Base-by-base conservation (phyloP, 208 protist species). In the Wallacemonas sp. region DNA sequence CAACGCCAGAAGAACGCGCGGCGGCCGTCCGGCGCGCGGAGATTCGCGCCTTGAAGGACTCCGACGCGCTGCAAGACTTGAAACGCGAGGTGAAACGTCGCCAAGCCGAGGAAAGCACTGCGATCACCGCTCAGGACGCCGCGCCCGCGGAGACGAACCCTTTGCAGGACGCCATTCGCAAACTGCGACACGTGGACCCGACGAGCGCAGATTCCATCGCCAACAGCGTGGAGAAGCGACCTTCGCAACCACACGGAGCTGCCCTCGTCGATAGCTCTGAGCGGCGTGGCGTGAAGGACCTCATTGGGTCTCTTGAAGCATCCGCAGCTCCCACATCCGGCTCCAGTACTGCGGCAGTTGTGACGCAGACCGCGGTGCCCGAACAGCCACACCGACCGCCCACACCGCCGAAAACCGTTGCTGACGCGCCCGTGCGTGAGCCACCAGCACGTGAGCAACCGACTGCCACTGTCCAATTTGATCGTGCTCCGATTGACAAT, bases 21-120 rank as follows among this genome's bases (percentile, higher is more conserved):
- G 78, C 72, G 37, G 73, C 60, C 0, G 19, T 85, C 50, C 78
- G 81, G 33, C 32, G 57, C 26, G 61, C 73, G 17, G 81, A 88
- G 48, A 79, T 88, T 50, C 68, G 60, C 33, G 68, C 66, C 6
- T 66, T 84, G 50, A 64, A 60, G 8, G 75, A 79, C 58, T 44
- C 53, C 34, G 84, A 87, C 29, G 79, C 78, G 8, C 36, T 68
- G 22, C 69, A 66, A 1, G 67, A 62, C 19, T 59, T 87, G 21
- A 50, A 77, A 63, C 68, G 69, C n/a, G 36, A 68, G 32, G 21
- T 66, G 12, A 53, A 65, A 34, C 34, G 19, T 30, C 53, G 48
- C 37, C 10, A 34, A 10, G 39, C 32, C 1, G 48, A 48, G 29
- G 42, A 41, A 4, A 37, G 26, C 19, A 13, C 9, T n/a, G 26